Conservation (phyloP, 352 stramenopile species). For the Achlya hypogyna region DNA sequence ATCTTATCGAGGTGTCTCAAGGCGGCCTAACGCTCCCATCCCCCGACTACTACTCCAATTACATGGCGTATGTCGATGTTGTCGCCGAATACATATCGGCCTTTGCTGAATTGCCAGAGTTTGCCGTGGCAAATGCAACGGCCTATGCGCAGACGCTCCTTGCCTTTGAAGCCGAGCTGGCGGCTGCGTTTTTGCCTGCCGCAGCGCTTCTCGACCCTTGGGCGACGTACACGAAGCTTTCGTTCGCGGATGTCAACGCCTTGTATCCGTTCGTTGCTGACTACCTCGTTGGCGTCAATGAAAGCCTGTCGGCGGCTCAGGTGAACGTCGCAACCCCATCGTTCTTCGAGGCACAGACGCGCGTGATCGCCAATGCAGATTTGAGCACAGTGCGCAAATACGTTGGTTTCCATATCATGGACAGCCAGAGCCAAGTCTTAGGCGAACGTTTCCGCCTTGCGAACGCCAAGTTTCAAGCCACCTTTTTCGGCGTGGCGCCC, state of each 20-base stretch:
- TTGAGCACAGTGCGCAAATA: conserved; percentile 43
- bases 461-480: conserved; percentile 41
- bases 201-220: conserved; percentile 77
- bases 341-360: not conserved
- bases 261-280: conserved; percentile 41
- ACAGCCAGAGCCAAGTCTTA: conserved; percentile 33
- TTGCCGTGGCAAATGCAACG: not conserved
- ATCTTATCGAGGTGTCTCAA: conserved; percentile 42
- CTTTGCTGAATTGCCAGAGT: not conserved
- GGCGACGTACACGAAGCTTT: conserved; percentile 79
- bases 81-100: conserved; percentile 35
- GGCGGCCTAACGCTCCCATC: conserved; percentile 52
- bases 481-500: conserved; percentile 26
- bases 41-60: conserved; percentile 59
- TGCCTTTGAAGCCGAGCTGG: conserved; percentile 67
- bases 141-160: conserved; percentile 34
- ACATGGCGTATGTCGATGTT: conserved; percentile 40
- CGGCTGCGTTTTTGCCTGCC: conserved; percentile 74
- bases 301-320: conserved; percentile 28
- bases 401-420: conserved; percentile 49
- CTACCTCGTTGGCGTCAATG: conserved; percentile 42
- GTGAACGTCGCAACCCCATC: conserved; percentile 37
- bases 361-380: conserved; percentile 1
- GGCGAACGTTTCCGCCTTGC: conserved; percentile 45
- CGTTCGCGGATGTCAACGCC: conserved; percentile 43